These are phyloP conservation scores for Helichrysum umbraculigerum DNA, from an alignment of 129 eudicot species.

Conservation along the genomic window DNA sequence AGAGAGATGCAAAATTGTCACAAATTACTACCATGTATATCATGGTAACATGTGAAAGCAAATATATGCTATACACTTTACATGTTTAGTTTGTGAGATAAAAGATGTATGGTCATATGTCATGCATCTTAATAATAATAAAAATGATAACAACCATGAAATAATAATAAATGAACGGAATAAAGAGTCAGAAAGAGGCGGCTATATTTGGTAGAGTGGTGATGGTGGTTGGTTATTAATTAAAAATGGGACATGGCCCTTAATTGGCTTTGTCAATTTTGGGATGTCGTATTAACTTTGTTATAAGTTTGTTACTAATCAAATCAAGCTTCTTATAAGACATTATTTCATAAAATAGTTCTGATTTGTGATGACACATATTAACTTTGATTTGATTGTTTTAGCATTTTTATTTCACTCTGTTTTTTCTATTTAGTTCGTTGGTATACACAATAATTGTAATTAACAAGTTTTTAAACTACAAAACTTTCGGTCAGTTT, in stretches of 20 bases:
- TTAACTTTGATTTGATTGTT: no score
- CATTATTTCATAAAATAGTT: neutral
- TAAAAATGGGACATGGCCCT: neutral
- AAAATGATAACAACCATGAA: neutral
- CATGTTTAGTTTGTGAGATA: neutral
- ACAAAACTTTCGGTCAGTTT: no score
- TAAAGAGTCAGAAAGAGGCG: slow-evolving; percentile 8
- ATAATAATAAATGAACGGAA: neutral
- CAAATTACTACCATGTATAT: neutral
- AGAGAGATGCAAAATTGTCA: neutral
- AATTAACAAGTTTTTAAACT: no score
- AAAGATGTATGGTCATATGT: slow-evolving; percentile 2
- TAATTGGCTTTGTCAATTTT: neutral
- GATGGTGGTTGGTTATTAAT: slow-evolving; percentile 6
- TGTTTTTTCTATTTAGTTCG: neutral
- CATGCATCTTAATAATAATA: neutral
- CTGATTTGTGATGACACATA: neutral
- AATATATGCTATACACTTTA: neutral
- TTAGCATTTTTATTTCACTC: no score
- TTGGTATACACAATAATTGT: neutral
- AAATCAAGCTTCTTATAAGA: neutral
- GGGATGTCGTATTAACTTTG: neutral
- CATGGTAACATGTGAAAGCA: neutral
- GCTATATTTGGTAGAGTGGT: slow-evolving; percentile 6
- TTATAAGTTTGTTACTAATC: neutral